phyloP scores from a whole-genome alignment of 345 rosid species.

The Moringa oleifera region DNA sequence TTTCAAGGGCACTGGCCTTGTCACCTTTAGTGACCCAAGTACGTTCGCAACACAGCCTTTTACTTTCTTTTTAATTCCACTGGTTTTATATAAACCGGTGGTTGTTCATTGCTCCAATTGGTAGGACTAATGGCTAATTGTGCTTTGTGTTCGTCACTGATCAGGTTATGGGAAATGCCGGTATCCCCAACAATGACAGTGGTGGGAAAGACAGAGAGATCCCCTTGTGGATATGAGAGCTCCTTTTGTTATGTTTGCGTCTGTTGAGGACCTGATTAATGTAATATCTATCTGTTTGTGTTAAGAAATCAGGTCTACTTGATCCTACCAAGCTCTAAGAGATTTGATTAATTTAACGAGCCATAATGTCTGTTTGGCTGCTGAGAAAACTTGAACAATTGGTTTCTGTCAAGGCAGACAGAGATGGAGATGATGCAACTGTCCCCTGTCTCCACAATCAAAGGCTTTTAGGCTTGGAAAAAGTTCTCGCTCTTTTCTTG shows the following conservation, averaged over 20 bases:
- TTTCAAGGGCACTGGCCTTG: conserved; percentile 61
- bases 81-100: no score
- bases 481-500: not conserved
- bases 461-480: not conserved
- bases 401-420: not conserved
- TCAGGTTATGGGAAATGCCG: conserved; percentile 58
- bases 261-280: no score
- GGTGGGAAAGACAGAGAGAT: not conserved
- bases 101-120: no score
- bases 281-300: no score
- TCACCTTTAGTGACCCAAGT: conserved; percentile 67
- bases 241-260: not conserved
- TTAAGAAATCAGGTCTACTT: no score
- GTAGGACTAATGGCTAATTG: not conserved
- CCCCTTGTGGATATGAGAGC: conserved; percentile 5
- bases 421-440: no score
- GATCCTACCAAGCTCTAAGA: no score
- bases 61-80: no score
- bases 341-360: not conserved
- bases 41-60: no score
- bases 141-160: not conserved
- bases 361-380: no score
- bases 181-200: conserved; percentile 43
- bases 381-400: no score
- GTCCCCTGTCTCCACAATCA: not conserved